Evolutionary conservation across 1,139 yeast species (phyloP).

Genomic region (Pichia sp.): DNA sequence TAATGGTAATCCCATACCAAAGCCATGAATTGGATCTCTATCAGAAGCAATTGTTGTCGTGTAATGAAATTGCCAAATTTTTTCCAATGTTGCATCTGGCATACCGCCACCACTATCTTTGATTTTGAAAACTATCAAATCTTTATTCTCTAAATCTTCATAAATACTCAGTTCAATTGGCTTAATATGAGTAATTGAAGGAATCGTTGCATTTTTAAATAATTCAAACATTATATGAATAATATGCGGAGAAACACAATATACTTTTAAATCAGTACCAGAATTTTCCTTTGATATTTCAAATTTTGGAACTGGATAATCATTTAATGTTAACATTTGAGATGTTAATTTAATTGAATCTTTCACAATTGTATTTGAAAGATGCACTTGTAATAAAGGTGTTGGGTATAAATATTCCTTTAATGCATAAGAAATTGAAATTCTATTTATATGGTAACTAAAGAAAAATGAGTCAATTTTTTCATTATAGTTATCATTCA

Average conservation of each 20-base stretch:
- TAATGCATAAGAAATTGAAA: constrained; percentile 21
- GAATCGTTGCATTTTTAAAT: constrained; percentile 26
- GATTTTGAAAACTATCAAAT: constrained; percentile 15
- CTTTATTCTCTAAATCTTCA: constrained; percentile 3
- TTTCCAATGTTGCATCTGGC: constrained; percentile 14
- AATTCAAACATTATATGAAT: constrained; percentile 27
- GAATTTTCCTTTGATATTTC: constrained; percentile 2
- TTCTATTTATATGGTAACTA: constrained; percentile 22
- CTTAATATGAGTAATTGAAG: constrained; percentile 20
- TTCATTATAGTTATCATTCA: constrained; percentile 17
- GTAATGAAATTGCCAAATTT: constrained; percentile 28
- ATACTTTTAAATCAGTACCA: constrained; percentile 6
- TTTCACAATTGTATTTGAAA: constrained; percentile 14
- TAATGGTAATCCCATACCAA: constrained; percentile 28
- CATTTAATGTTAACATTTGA: constrained; percentile 22
- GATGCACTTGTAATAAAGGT: constrained; percentile 15
- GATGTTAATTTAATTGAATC: constrained; percentile 21
- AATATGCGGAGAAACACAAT: constrained; percentile 25
- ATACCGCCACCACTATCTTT: constrained; percentile 27
- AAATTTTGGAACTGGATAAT: constrained; percentile 25
- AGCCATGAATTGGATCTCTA: constrained; percentile 27
- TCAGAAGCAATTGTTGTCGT: constrained; percentile 23
- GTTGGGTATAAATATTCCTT: constrained; percentile 19
- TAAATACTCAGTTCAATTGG: constrained; percentile 17
- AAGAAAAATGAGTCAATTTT: constrained; percentile 20